Conservation (phyloP, 345 rosid genomes). For the Pseudoturritis turrita region DNA sequence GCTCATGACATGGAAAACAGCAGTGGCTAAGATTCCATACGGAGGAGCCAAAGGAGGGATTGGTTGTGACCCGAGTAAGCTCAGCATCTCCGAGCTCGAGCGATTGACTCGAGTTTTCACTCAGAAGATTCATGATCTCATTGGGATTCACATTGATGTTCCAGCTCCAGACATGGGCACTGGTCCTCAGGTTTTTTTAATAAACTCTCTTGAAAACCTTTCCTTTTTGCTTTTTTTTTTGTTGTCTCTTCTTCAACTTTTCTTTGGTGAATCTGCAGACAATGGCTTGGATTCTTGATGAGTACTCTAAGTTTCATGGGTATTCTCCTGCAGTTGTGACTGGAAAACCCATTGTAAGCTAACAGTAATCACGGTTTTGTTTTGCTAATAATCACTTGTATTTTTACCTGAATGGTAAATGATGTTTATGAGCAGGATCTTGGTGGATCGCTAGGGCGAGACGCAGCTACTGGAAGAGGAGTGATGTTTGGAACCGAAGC, state of each 20-base stretch:
- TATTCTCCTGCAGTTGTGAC: conserved; percentile 64
- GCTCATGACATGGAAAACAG: conserved; percentile 68
- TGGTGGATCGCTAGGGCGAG: conserved; percentile 96
- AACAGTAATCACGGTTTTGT: neutral
- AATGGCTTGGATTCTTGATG: conserved; percentile 69
- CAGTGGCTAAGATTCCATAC: conserved; percentile 55
- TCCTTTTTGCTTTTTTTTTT: neutral
- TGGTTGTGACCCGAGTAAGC: conserved; percentile 45
- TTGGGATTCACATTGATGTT: conserved; percentile 45
- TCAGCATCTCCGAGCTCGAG: conserved; percentile 46
- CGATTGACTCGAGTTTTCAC: conserved; percentile 56
- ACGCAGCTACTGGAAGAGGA: conserved; percentile 96
- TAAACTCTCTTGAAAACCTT: neutral
- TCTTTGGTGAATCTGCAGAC: conserved; percentile 31
- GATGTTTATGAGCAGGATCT: conserved; percentile 56
- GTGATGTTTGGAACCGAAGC: conserved; percentile 94
- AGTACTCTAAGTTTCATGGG: conserved; percentile 64
- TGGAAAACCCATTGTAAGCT: conserved; percentile 52
- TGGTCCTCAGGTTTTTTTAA: conserved; percentile 41
- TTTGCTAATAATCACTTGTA: neutral
- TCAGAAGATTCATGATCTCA: conserved; percentile 53
- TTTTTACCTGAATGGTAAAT: neutral
- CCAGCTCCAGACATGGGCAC: conserved; percentile 79
- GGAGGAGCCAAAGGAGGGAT: conserved; percentile 73
- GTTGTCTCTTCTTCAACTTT: neutral